phyloP scores from a whole-genome alignment of 2,329 filamentous ascomycete genomes.

The Alternaria sp. region DNA sequence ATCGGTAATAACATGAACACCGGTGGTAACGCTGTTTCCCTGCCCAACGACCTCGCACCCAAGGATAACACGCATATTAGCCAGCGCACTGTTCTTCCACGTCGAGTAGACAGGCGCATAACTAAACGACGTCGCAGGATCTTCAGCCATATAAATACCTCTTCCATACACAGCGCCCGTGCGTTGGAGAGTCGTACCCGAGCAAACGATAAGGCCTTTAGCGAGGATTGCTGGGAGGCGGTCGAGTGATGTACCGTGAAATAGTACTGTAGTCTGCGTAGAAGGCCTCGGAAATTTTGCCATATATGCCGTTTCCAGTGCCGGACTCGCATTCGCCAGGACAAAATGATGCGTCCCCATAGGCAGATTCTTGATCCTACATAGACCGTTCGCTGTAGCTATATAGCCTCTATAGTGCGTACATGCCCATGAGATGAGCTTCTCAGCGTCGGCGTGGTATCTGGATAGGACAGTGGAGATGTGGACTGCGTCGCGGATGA shows the following conservation, averaged over 20 bases:
- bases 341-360: conserved; percentile 42
- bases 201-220: conserved; percentile 34
- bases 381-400: conserved; percentile 29
- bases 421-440: conserved; percentile 39
- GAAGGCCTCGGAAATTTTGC: conserved; percentile 11
- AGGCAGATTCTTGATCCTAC: conserved; percentile 37
- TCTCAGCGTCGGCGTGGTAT: conserved; percentile 29
- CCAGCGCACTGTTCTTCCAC: conserved; percentile 36
- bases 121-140: conserved; percentile 31
- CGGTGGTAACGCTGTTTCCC: conserved; percentile 16
- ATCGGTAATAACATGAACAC: conserved; percentile 39
- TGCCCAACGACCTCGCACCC: conserved; percentile 39
- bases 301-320: conserved; percentile 30
- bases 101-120: conserved; percentile 28
- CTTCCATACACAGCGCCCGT: conserved; percentile 40
- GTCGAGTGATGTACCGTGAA: conserved; percentile 43
- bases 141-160: conserved; percentile 43
- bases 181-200: conserved; percentile 38
- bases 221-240: conserved; percentile 41
- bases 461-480: conserved; percentile 19
- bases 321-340: conserved; percentile 36
- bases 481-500: conserved; percentile 23
- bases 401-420: conserved; percentile 39
- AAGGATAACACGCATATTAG: conserved; percentile 36
- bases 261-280: conserved; percentile 32